Evolutionary conservation across 495 filamentous ascomycete species (phyloP), one percentile per base, ranked within the genome.

Genomic region (Aspergillus cavernicola): DNA sequence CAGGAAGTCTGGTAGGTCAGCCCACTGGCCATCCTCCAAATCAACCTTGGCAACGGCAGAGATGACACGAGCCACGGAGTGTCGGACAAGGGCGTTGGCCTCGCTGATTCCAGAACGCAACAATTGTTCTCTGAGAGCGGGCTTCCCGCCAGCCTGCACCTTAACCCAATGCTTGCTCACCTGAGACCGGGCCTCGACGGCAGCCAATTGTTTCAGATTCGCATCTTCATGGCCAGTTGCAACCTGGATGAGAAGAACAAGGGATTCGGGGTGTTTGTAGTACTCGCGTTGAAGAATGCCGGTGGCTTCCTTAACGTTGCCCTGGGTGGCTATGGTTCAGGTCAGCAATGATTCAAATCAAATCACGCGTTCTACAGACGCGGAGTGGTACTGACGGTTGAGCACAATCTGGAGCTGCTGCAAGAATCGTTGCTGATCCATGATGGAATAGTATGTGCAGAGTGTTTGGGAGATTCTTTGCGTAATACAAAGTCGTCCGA

Each of bases 11-110:
- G 92, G 82, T 29, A 97, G 78, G 31, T 95, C 88, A 38, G 71
- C 68, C 93, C 93, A 97, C 71, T 95, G 83, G 41, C 86, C 87
- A 63, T 95, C 84, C 59, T 88, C 80, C 48, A 96, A 78, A 67
- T 98, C 93, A 50, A 90, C 76, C 58, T 86, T 85, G 19, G 92
- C 93, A 47, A 97, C 84, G 28, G 86, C 83, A 12, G 92, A 86
- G 62, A 98, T 88, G 24, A 96, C 83, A 42, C 92, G 87, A 39
- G 93, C 88, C 55, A 88, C 82, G 31, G 90, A 88, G 69, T 97
- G 92, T 40, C 92, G 85, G 42, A 89, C 84, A 13, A 91, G 75
- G 9, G 79, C 74, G 46, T 81, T 80, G 56, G 84, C 75, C 72
- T 96, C 92, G 54, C 83, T 78, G 63, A 96, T 75, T 10, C 90